These are phyloP conservation scores for bread wheat (Triticum aestivum) DNA, from an alignment of 176 grass and related monocot species.

Conservation along the genomic window IWGSC_CS_RefSeq_v2.1 NC_057808.1:419262329-419262828, in stretches of 20 bases:
- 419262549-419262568: not conserved
- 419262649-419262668: not conserved
- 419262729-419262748: conserved; percentile 22
- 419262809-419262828: not conserved
- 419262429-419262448: conserved; percentile 76
- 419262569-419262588: conserved; percentile 8
- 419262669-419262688: conserved; percentile 1
- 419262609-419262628: not conserved
- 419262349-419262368: not conserved
- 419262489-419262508: conserved; percentile 75
- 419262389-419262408: conserved; percentile 35
- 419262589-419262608: not conserved
- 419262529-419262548: not conserved
- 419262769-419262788: conserved; percentile 13
- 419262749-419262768: not conserved
- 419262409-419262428: conserved; percentile 73
- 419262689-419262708: conserved; percentile 31
- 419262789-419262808: not conserved
- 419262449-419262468: conserved; percentile 71
- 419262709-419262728: not conserved
- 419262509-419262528: conserved; percentile 76
- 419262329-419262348: not conserved
- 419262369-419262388: conserved; percentile 24
- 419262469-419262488: conserved; percentile 68
- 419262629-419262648: not conserved